Evolutionary conservation across 805 yeast species (phyloP), one percentile per base, ranked within the genome.

Genomic region (Metschnikowia matae): DNA sequence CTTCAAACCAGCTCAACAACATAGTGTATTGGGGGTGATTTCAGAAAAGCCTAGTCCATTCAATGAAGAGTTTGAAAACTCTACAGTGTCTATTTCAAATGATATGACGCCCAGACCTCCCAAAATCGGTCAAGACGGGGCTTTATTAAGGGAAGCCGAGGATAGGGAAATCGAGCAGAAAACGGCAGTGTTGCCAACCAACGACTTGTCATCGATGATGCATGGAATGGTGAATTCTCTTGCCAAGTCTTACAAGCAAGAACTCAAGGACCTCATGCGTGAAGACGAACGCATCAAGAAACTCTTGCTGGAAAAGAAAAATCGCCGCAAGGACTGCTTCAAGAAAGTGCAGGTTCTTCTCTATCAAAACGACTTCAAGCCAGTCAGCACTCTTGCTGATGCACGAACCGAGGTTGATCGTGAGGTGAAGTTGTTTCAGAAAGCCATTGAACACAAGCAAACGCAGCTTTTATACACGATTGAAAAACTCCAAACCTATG

Each of bases 281-380:
- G 67, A 70, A 44, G 49, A 52, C 38, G 52, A 51, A 46, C 55
- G 56, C 2, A 50, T 67, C 29, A 54, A 55, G 18, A 36, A 64
- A 8, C 84, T 82, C 53, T 63, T 87, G 44, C 70, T 68, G 31
- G 75, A 74, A 44, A 83, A 83, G 63, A 81, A 68, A 32, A 78
- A 77, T 29, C 67, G 74, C 14, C 67, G 70, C 68, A 63, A 56
- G 39, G 44, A 75, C 62, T 47, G 68, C 52, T 47, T 60, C 8
- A 48, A 38, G 53, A 63, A 35, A 46, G 63, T 61, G 53, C 64
- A 48, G 66, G 71, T 45, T 52, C 65, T 54, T 59, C 18, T 62
- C 60, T 35, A 51, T 59, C 54, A 70, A 60, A 54, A 67, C 57
- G 72, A 71, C 23, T 55, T 69, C 17, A 62, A 56, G 14, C 57